Base-by-base conservation (phyloP, 495 filamentous ascomycete species). In the Thermothielavioides terrestris region DNA sequence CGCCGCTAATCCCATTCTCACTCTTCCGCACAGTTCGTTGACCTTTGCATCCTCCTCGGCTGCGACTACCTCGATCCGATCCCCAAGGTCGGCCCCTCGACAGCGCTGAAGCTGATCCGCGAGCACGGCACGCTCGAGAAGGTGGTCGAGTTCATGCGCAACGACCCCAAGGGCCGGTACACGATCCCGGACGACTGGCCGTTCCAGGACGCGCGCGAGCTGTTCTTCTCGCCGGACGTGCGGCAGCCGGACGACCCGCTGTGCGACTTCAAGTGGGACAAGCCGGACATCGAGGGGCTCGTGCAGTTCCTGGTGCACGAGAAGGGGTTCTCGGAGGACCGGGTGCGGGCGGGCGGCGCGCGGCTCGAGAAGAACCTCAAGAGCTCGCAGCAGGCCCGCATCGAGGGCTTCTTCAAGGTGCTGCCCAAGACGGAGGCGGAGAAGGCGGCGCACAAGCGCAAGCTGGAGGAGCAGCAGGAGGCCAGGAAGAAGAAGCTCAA, bases 321-420 rank as follows among this genome's bases (percentile, higher is more conserved):
- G 65, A 99, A 99, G 71, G 91, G 88, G 3, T 99, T 99, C 76
- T 90, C 80, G 45, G 94, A 97, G 65, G 92, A 97, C 55, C 76
- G 92, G 2, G 90, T 99, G 17, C 79, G 88, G 25, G 79, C 71
- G 35, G 91, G 77, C 14, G 90, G 84, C 2, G 75, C 75, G 1
- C 78, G 86, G 30, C 70, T 99, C 34, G 74, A 81, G 60, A 99
- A 97, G 74, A 89, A 86, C 50, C 68, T 94, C 46, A 96, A 95
- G 75, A 81, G 74, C 22, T 81, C 81, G 12, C 92, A 96, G 65
- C 92, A 99, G 65, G 81, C 85, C 4, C 80, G 92, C 23, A 68
- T 99, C n/a, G 89, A 95, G 60, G 91, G 94, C 12, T 99, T 99
- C 71, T 99, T 99, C 78, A 95, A 95, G 69, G 82, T 88, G 11